Evolutionary conservation across 2,329 filamentous ascomycete species (phyloP).

Genomic region (Ophiostoma fasciatum): DNA sequence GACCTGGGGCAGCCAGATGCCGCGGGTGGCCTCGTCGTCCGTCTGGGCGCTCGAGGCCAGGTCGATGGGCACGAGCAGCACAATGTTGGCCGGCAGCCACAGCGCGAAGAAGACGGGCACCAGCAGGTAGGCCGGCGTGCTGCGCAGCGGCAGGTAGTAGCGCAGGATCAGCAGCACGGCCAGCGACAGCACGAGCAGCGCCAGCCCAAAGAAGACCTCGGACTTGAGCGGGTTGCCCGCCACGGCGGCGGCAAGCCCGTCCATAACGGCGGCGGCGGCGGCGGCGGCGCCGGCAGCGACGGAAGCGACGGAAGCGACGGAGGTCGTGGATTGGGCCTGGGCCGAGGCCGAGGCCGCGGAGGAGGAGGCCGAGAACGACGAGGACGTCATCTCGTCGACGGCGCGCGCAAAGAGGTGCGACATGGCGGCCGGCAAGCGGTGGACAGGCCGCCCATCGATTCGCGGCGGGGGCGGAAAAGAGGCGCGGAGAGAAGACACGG

Average conservation of each 20-base stretch:
- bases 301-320: neutral
- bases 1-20: slow-evolving; percentile 73
- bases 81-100: slow-evolving; percentile 77
- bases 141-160: slow-evolving; percentile 78
- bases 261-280: neutral
- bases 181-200: slow-evolving; percentile 59
- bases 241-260: neutral
- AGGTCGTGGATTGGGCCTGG: no score
- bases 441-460: slow-evolving; percentile 6
- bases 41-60: slow-evolving; percentile 71
- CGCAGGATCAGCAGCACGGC: slow-evolving; percentile 73
- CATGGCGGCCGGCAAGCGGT: slow-evolving; percentile 6
- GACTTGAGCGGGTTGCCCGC: slow-evolving; percentile 49
- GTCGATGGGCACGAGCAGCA: slow-evolving; percentile 89
- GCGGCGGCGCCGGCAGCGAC: neutral
- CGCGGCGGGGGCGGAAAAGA: neutral
- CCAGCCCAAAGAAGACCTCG: slow-evolving; percentile 58
- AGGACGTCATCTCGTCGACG: neutral
- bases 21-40: slow-evolving; percentile 54
- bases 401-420: slow-evolving; percentile 3
- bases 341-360: neutral
- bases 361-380: neutral
- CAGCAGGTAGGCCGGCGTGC: slow-evolving; percentile 77
- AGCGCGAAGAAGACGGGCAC: slow-evolving; percentile 94
- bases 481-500: neutral